Conservation (phyloP, 2,329 filamentous ascomycete genomes). For the Paraphaeosphaeria sporulosa region DNA sequence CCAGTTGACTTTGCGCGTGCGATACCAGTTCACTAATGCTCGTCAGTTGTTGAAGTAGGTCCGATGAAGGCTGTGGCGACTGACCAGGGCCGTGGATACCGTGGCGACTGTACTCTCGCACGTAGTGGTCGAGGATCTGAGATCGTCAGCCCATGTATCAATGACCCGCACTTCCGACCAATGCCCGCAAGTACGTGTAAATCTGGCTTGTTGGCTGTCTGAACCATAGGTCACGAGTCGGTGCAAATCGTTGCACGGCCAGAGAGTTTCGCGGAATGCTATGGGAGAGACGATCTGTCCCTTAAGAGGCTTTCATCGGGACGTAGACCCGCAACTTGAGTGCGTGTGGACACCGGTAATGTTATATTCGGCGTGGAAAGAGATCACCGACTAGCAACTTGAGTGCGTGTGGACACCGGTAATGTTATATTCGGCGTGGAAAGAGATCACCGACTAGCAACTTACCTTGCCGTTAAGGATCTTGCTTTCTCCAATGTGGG, state of each 20-base stretch:
- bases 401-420: too few relatives aligned
- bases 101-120: constrained; percentile 71
- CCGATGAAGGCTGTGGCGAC: constrained; percentile 25
- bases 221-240: background rate
- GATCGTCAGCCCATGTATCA: constrained; percentile 35
- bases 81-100: constrained; percentile 77
- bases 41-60: constrained; percentile 22
- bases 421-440: background rate
- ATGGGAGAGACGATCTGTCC: background rate
- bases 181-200: background rate
- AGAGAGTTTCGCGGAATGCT: too few relatives aligned
- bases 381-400: constrained; percentile 24
- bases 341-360: background rate
- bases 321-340: background rate
- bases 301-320: background rate
- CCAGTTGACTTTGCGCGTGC: constrained; percentile 74
- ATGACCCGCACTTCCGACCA: background rate
- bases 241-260: background rate
- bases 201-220: background rate
- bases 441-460: constrained; percentile 8
- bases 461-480: constrained; percentile 68
- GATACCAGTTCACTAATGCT: constrained; percentile 80
- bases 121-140: constrained; percentile 73
- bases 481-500: constrained; percentile 62
- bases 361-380: background rate